Evolutionary conservation across 306 rosid genomes (phyloP).

Genomic region (Vigna unguiculata): DNA sequence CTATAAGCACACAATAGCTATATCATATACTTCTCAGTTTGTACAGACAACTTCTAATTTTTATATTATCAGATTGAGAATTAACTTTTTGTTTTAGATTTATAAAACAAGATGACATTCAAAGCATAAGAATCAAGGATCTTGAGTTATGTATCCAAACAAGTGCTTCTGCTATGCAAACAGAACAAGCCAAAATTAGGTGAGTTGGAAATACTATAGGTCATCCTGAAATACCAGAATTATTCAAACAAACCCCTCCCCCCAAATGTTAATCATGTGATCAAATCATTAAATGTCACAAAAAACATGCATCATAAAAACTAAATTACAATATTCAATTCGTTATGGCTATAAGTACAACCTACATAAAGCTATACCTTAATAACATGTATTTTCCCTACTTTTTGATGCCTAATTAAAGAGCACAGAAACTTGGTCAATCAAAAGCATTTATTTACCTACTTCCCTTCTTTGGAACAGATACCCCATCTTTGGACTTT

Average conservation of each 20-base stretch:
- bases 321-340: constrained; percentile 24
- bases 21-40: constrained; percentile 25
- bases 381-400: constrained; percentile 48
- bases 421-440: constrained; percentile 79
- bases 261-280: constrained; percentile 3
- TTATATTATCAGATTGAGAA: constrained; percentile 27
- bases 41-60: not conserved
- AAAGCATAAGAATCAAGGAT: constrained; percentile 20
- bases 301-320: constrained; percentile 25
- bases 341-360: constrained; percentile 29
- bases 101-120: constrained; percentile 35
- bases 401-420: constrained; percentile 62
- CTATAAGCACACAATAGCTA: not conserved
- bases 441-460: constrained; percentile 99
- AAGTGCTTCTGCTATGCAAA: constrained; percentile 24
- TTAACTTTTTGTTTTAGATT: not conserved
- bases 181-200: constrained; percentile 17
- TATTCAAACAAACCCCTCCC: not conserved
- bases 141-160: constrained; percentile 26
- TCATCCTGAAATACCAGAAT: constrained; percentile 3
- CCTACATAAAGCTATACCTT: constrained; percentile 57
- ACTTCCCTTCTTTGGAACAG: constrained; percentile 99
- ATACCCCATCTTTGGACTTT: constrained; percentile 99
- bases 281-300: constrained; percentile 9
- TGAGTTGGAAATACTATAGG: constrained; percentile 29